These are phyloP conservation scores for Dactylonectria estremocensis DNA, from an alignment of 2,329 filamentous ascomycete genomes.

Conservation along the genomic window DNA sequence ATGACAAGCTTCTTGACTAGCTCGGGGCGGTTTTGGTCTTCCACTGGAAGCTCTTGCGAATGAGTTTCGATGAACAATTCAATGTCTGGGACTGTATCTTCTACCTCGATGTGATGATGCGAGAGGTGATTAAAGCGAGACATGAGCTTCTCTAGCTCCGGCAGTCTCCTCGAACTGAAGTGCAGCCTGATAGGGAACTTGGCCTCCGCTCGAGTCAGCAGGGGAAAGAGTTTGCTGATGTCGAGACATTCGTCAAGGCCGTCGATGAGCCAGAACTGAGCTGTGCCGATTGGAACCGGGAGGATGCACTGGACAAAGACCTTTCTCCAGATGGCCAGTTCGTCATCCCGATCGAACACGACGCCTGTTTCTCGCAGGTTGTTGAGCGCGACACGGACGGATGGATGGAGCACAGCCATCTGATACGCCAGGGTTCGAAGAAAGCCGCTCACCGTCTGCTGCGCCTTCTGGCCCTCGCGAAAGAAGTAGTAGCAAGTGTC, in stretches of 20 bases:
- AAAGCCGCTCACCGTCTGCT: conserved; percentile 31
- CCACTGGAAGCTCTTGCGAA: conserved; percentile 37
- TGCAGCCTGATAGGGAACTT: conserved; percentile 48
- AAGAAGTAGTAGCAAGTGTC: conserved; percentile 40
- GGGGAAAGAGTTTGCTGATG: conserved; percentile 42
- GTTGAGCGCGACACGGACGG: conserved; percentile 43
- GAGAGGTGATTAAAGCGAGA: conserved; percentile 35
- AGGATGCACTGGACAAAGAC: conserved; percentile 52
- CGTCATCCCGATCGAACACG: conserved; percentile 45
- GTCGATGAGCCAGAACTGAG: conserved; percentile 55
- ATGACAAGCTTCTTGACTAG: conserved; percentile 41
- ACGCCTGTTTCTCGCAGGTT: conserved; percentile 41
- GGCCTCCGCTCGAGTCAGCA: conserved; percentile 39
- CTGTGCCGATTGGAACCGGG: conserved; percentile 35
- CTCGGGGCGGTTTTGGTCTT: conserved; percentile 18
- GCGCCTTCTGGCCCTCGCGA: conserved; percentile 32
- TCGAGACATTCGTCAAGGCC: conserved; percentile 53
- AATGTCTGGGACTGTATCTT: conserved; percentile 48
- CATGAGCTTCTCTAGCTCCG: no score
- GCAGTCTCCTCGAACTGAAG: conserved; percentile 49
- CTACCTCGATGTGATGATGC: conserved; percentile 33
- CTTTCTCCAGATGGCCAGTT: conserved; percentile 52
- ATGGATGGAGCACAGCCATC: conserved; percentile 48
- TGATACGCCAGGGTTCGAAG: conserved; percentile 52
- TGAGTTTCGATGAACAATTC: conserved; percentile 43